Evolutionary conservation across 345 rosid genomes (phyloP).

Genomic region (Camelina neglecta): DNA sequence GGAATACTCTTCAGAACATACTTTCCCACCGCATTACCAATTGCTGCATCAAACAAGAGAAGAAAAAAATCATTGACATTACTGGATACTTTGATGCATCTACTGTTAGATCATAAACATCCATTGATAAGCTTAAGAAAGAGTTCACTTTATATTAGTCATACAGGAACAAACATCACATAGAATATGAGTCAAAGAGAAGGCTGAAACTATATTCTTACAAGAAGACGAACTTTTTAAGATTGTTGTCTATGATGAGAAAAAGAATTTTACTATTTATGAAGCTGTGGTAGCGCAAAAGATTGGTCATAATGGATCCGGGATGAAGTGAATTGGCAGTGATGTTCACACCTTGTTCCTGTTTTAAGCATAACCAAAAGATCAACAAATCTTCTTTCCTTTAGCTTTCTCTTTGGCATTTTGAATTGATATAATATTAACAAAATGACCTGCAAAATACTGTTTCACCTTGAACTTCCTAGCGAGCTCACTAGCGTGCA

Average conservation of each 20-base stretch:
- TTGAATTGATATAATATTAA: not conserved
- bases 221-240: not conserved
- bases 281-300: conserved; percentile 56
- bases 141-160: not conserved
- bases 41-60: conserved; percentile 47
- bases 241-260: conserved; percentile 1
- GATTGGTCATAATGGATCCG: conserved; percentile 67
- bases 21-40: conserved; percentile 50
- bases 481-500: conserved; percentile 87
- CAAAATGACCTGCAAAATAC: not conserved
- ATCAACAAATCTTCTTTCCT: not conserved
- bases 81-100: conserved; percentile 3
- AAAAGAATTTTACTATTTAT: conserved; percentile 45
- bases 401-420: conserved; percentile 17
- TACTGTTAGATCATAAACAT: conserved; percentile 6
- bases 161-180: conserved; percentile 1
- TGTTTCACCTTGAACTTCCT: conserved; percentile 65
- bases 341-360: conserved; percentile 66
- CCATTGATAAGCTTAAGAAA: conserved; percentile 5
- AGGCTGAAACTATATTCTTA: conserved; percentile 13
- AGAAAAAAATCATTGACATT: not conserved
- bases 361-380: conserved; percentile 38
- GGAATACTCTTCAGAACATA: conserved; percentile 60
- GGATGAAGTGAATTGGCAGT: conserved; percentile 85
- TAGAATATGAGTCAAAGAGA: conserved; percentile 7